Evolutionary conservation across 495 filamentous ascomycete species (phyloP).

Genomic region (Aspergillus mulundensis): DNA sequence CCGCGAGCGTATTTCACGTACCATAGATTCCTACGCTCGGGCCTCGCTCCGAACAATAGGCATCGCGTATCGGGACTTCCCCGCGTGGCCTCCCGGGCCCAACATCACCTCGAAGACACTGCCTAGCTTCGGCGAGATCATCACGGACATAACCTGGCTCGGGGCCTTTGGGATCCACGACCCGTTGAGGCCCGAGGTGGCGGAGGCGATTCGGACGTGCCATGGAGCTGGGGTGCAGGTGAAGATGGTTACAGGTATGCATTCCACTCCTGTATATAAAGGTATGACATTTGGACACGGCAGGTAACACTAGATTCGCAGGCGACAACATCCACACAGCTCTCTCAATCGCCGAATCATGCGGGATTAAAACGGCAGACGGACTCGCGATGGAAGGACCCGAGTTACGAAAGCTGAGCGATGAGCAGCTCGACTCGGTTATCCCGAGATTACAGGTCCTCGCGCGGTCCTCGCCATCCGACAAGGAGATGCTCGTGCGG

Average conservation of each 20-base stretch:
- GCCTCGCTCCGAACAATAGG: slow-evolving; percentile 61
- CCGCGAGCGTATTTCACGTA: background rate
- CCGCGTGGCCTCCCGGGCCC: slow-evolving; percentile 57
- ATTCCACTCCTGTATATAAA: too few relatives aligned
- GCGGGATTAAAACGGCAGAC: slow-evolving; percentile 76
- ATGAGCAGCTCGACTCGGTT: slow-evolving; percentile 63
- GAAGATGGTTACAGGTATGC: slow-evolving; percentile 83
- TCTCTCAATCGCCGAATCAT: slow-evolving; percentile 81
- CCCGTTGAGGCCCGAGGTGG: slow-evolving; percentile 66
- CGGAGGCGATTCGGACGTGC: slow-evolving; percentile 67
- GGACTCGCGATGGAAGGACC: slow-evolving; percentile 75
- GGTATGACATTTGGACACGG: too few relatives aligned
- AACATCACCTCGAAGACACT: slow-evolving; percentile 40
- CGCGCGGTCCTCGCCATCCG: slow-evolving; percentile 81
- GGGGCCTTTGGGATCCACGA: slow-evolving; percentile 65
- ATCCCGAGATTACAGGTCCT: slow-evolving; percentile 77
- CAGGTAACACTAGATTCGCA: background rate
- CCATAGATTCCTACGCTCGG: slow-evolving; percentile 6
- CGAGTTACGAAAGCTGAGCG: slow-evolving; percentile 70
- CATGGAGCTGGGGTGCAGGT: slow-evolving; percentile 76
- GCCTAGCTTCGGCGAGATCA: slow-evolving; percentile 48
- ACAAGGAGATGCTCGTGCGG: slow-evolving; percentile 76
- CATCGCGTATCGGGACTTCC: slow-evolving; percentile 59
- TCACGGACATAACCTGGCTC: slow-evolving; percentile 53
- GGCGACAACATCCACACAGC: slow-evolving; percentile 51